phyloP scores from a whole-genome alignment of 176 grass and related monocot species.

The Oryza punctata region DNA sequence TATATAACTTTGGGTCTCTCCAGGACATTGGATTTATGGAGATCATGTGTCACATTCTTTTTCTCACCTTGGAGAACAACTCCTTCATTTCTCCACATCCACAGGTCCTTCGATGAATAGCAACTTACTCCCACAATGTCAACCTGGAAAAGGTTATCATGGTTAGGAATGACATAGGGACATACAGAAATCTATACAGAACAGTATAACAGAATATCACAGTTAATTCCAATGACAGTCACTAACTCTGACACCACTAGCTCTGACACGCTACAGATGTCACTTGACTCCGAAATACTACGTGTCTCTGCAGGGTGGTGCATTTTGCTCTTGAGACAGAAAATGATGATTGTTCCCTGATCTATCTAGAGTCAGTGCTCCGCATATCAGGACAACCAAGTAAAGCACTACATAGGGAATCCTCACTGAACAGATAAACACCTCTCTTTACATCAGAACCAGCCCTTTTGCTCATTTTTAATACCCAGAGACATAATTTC shows the following conservation, averaged over 20 bases:
- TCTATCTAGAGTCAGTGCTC: neutral
- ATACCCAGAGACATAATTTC: neutral
- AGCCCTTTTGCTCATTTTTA: neutral
- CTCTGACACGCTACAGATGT: neutral
- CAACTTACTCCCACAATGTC: slow-evolving; percentile 96
- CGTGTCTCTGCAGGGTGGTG: neutral
- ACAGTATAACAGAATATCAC: neutral
- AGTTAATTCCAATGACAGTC: slow-evolving; percentile 5
- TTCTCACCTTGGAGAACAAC: slow-evolving; percentile 74
- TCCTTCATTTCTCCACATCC: slow-evolving; percentile 93
- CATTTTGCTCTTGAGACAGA: neutral
- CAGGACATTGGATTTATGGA: slow-evolving; percentile 92
- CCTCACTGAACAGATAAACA: slow-evolving; percentile 28
- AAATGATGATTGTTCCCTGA: neutral
- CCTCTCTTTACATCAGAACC: neutral
- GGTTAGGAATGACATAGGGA: slow-evolving; percentile 6
- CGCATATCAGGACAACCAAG: slow-evolving; percentile 7
- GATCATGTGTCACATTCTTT: slow-evolving; percentile 75
- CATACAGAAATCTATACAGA: neutral
- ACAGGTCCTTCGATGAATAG: slow-evolving; percentile 91
- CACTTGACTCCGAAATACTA: neutral
- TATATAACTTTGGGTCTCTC: slow-evolving; percentile 99
- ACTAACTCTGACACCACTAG: slow-evolving; percentile 15
- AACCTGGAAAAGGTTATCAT: slow-evolving; percentile 53
- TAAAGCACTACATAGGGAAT: slow-evolving; percentile 6